Conservation (phyloP, 805 yeast species). For the Yamadazyma takamatsuzukensis region DNA sequence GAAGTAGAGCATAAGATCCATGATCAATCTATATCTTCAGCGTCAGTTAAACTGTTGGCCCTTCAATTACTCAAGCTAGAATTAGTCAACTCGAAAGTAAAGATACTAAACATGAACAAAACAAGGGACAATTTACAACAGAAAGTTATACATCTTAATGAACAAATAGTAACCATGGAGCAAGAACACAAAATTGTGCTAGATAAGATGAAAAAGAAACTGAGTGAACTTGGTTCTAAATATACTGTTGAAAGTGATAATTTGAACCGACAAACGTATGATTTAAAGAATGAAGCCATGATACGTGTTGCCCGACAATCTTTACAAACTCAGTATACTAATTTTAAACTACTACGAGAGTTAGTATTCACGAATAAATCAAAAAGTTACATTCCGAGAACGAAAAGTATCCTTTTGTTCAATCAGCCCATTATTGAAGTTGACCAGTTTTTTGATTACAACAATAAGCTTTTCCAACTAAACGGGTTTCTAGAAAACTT, state of each 20-base stretch:
- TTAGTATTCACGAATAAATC: conserved; percentile 13
- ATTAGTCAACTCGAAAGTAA: conserved; percentile 12
- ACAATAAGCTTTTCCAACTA: conserved; percentile 22
- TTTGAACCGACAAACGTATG: background rate
- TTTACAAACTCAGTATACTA: conserved; percentile 17
- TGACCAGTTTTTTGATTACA: conserved; percentile 23
- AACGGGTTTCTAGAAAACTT: conserved; percentile 27
- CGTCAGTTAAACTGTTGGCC: conserved; percentile 22
- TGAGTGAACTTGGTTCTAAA: no score
- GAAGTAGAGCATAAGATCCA: no score
- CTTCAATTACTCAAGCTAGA: conserved; percentile 30
- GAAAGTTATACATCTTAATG: conserved; percentile 12
- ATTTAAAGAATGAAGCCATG: conserved; percentile 8
- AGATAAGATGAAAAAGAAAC: background rate
- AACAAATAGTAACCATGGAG: conserved; percentile 10
- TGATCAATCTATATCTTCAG: background rate
- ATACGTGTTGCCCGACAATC: conserved; percentile 23
- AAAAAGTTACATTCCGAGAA: conserved; percentile 4
- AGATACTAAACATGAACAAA: conserved; percentile 13
- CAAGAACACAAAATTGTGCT: conserved; percentile 1
- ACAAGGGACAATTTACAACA: conserved; percentile 10
- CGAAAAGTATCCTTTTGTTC: conserved; percentile 12
- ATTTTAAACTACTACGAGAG: conserved; percentile 25
- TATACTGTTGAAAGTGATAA: no score
- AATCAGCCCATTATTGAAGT: conserved; percentile 26